phyloP scores from a whole-genome alignment of 2,329 filamentous ascomycete genomes.

The Phoma herbarum region DNA sequence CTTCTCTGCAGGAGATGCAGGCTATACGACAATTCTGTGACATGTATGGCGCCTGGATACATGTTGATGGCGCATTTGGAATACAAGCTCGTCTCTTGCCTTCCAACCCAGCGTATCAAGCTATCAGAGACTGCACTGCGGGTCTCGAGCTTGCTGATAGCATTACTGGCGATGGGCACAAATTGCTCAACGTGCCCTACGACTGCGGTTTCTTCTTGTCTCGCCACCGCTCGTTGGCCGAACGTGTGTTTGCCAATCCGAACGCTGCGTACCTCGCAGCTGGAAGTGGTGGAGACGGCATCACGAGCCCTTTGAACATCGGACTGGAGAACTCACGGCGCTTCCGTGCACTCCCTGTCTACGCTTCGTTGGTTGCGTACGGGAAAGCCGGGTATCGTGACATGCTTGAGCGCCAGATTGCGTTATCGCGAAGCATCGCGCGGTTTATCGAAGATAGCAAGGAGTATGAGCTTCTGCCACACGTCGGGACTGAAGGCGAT shows the following conservation, averaged over 20 bases:
- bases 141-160: constrained; percentile 86
- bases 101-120: constrained; percentile 64
- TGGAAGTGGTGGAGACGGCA: constrained; percentile 52
- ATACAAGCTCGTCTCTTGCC: constrained; percentile 75
- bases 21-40: constrained; percentile 75
- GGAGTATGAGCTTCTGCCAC: constrained; percentile 73
- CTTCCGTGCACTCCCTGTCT: constrained; percentile 89
- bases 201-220: constrained; percentile 92
- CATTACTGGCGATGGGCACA: constrained; percentile 87
- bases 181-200: constrained; percentile 93
- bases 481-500: constrained; percentile 46
- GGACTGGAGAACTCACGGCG: constrained; percentile 91
- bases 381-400: constrained; percentile 73
- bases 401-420: constrained; percentile 77
- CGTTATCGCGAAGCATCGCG: constrained; percentile 73
- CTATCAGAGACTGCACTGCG: constrained; percentile 61
- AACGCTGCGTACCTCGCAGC: constrained; percentile 81
- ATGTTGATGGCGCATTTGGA: constrained; percentile 91
- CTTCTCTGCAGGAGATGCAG: constrained; percentile 64
- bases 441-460: constrained; percentile 67
- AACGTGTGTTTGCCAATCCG: constrained; percentile 77
- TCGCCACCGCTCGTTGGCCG: constrained; percentile 66
- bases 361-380: constrained; percentile 79
- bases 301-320: constrained; percentile 85
- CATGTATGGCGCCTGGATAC: constrained; percentile 80